Evolutionary conservation across 1,284 basidiomycete species (phyloP).

Genomic region (Tilletiaria anomala): DNA sequence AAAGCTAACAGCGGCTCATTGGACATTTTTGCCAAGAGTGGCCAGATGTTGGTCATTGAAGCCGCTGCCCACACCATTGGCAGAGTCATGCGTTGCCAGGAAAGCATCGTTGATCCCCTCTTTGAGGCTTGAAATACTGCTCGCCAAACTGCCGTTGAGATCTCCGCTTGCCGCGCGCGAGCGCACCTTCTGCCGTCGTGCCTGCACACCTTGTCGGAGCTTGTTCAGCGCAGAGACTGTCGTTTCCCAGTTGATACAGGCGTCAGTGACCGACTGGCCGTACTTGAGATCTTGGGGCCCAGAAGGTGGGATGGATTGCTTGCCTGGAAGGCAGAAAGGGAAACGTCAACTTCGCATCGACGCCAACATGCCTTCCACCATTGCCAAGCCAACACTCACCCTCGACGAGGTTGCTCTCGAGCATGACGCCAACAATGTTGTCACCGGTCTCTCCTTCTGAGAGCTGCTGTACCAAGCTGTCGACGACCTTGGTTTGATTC

Average conservation of each 20-base stretch:
- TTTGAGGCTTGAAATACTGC: not conserved
- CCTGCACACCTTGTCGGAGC: slow-evolving; percentile 12
- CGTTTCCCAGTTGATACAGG: slow-evolving; percentile 76
- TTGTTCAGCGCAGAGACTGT: slow-evolving; percentile 47
- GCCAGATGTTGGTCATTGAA: slow-evolving; percentile 2
- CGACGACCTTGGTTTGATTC: slow-evolving; percentile 47
- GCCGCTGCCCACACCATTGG: not conserved
- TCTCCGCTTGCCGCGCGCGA: too few relatives aligned
- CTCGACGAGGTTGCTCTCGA: slow-evolving; percentile 84
- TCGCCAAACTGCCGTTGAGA: not conserved
- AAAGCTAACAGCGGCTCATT: too few relatives aligned
- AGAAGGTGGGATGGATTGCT: slow-evolving; percentile 4
- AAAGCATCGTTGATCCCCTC: not conserved
- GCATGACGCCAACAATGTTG: slow-evolving; percentile 89
- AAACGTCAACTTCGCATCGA: not conserved
- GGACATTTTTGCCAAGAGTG: slow-evolving; percentile 1
- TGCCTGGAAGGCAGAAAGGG: too few relatives aligned
- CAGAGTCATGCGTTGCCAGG: not conserved
- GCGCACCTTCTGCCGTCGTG: not conserved
- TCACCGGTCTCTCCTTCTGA: slow-evolving; percentile 4
- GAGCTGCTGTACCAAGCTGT: slow-evolving; percentile 43
- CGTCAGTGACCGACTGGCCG: slow-evolving; percentile 72
- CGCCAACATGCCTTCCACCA: not conserved
- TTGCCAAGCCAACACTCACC: too few relatives aligned
- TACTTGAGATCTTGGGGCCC: slow-evolving; percentile 49